phyloP scores from a whole-genome alignment of 306 rosid species.

The Inga laurina region DNA sequence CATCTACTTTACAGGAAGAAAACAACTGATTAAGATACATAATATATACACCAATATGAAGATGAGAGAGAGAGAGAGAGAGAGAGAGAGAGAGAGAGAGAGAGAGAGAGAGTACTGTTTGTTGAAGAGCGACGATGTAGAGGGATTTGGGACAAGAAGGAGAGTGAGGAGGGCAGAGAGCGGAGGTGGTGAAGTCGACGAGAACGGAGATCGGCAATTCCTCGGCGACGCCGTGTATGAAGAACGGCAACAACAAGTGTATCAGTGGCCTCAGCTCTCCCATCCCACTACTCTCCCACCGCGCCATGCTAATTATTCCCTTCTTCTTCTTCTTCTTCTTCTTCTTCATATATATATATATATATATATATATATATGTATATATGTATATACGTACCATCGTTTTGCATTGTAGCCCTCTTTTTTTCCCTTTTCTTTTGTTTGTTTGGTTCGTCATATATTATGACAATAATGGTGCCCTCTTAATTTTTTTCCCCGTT shows the following conservation, averaged over 20 bases:
- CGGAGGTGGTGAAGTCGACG: constrained; percentile 69
- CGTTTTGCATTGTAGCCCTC: not conserved
- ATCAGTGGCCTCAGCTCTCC: constrained; percentile 56
- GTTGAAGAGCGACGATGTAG: constrained; percentile 67
- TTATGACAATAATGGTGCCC: not conserved
- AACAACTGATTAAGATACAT: not conserved
- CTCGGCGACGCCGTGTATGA: constrained; percentile 76
- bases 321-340: not conserved
- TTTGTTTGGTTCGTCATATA: not conserved
- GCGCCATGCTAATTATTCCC: not conserved
- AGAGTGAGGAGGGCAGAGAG: constrained; percentile 58
- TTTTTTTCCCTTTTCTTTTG: no score
- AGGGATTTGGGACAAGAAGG: constrained; percentile 69
- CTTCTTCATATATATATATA: no score
- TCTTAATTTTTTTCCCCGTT: not conserved
- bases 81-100: not conserved
- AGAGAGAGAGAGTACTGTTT: constrained; percentile 49
- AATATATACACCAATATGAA: not conserved
- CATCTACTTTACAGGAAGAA: no score
- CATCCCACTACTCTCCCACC: not conserved
- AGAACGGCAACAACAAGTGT: constrained; percentile 69
- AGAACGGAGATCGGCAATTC: constrained; percentile 90
- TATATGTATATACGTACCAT: no score
- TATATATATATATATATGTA: no score
- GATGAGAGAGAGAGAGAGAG: not conserved